A percentile compares a stretch with the other conserved stretches of the same genome.
Evolutionary conservation across 2,329 filamentous ascomycete genomes (phyloP).

Genomic region (Bipolaris victoriae): DNA sequence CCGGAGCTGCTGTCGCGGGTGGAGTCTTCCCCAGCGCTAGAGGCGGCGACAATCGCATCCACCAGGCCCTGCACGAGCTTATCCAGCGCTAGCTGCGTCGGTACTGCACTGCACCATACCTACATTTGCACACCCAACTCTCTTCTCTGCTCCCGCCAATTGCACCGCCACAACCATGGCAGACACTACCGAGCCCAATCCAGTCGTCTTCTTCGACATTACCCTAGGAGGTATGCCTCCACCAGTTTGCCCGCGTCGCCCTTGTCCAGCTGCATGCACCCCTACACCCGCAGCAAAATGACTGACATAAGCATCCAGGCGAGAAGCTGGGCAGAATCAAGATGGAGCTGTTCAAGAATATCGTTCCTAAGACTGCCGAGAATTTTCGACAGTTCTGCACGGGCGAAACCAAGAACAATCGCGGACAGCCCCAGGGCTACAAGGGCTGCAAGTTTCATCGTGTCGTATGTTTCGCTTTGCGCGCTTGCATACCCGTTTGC

Average conservation of each 20-base stretch:
- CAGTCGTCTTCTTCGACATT: conserved; percentile 75
- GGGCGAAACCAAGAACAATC: conserved; percentile 81
- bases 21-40: not conserved
- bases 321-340: conserved; percentile 48
- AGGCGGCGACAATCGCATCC: conserved; percentile 4
- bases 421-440: conserved; percentile 85
- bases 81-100: conserved; percentile 3
- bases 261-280: conserved; percentile 18
- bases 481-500: not conserved
- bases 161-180: conserved; percentile 47
- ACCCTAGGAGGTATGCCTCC: conserved; percentile 71
- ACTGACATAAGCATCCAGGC: conserved; percentile 38
- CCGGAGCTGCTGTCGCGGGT: not conserved
- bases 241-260: conserved; percentile 5
- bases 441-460: conserved; percentile 94
- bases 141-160: not conserved
- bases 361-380: conserved; percentile 86
- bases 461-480: conserved; percentile 67
- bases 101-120: not conserved
- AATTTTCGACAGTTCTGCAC: conserved; percentile 98
- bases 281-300: not conserved
- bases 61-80: conserved; percentile 14
- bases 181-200: conserved; percentile 49
- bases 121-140: not conserved
- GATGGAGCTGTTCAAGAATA: conserved; percentile 77